These are phyloP conservation scores for Kodamaea anthophila DNA, from an alignment of 1,139 yeast genomes.

Conservation along the genomic window DNA sequence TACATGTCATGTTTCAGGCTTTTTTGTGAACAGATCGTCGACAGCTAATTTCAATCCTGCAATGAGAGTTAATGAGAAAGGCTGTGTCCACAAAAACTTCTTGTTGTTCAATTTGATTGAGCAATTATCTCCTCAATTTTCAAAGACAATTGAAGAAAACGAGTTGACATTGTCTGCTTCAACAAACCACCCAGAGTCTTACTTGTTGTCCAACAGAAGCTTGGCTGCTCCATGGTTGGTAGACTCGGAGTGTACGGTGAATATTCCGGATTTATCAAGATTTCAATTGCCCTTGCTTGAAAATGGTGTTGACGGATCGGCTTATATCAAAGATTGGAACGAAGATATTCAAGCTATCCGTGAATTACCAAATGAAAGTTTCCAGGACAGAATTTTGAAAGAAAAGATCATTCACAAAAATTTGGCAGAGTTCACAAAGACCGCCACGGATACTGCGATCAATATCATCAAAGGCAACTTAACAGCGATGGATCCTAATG, in stretches of 20 bases:
- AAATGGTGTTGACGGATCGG: slow-evolving; percentile 57
- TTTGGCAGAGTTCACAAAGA: slow-evolving; percentile 70
- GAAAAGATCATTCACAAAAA: slow-evolving; percentile 71
- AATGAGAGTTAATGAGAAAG: slow-evolving; percentile 37
- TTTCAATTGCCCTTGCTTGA: slow-evolving; percentile 50
- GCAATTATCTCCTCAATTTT: slow-evolving; percentile 49
- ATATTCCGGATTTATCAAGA: slow-evolving; percentile 55
- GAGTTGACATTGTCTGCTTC: slow-evolving; percentile 36
- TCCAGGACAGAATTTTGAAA: slow-evolving; percentile 66
- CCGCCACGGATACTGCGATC: slow-evolving; percentile 77
- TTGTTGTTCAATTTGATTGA: slow-evolving; percentile 50
- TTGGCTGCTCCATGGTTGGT: slow-evolving; percentile 77
- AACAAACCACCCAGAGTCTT: slow-evolving; percentile 50
- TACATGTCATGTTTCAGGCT: slow-evolving; percentile 75
- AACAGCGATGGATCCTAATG: slow-evolving; percentile 75
- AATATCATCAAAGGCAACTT: slow-evolving; percentile 69
- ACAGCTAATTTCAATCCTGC: slow-evolving; percentile 65
- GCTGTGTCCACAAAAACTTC: slow-evolving; percentile 31
- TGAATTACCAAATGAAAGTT: slow-evolving; percentile 54
- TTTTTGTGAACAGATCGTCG: slow-evolving; percentile 66
- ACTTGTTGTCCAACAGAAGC: slow-evolving; percentile 54
- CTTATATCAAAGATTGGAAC: slow-evolving; percentile 71
- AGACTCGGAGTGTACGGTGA: slow-evolving; percentile 18
- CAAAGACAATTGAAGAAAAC: slow-evolving; percentile 33
- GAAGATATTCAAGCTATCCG: slow-evolving; percentile 81